These are phyloP conservation scores for Excoecaria agallocha DNA, from an alignment of 345 rosid genomes.

Conservation along the genomic window DNA sequence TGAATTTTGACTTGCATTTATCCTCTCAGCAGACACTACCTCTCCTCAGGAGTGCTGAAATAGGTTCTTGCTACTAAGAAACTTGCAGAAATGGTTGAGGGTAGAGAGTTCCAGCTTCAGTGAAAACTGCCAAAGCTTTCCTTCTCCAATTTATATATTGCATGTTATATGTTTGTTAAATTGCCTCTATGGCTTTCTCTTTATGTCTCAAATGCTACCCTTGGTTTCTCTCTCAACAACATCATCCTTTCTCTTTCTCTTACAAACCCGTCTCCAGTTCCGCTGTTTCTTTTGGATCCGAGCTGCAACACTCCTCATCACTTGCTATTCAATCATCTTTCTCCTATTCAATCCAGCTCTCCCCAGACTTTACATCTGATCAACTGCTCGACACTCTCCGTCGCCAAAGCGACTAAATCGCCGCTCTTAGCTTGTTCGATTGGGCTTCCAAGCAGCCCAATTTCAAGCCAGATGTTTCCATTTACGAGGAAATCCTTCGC, in stretches of 20 bases:
- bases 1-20: too few relatives aligned
- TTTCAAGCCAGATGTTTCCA: conserved; percentile 48
- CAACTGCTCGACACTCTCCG: conserved; percentile 81
- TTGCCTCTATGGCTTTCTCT: conserved; percentile 51
- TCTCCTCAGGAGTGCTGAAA: background rate
- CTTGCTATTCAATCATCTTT: conserved; percentile 33
- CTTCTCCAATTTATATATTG: background rate
- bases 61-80: background rate
- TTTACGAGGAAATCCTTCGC: conserved; percentile 65
- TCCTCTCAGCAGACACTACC: background rate
- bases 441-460: conserved; percentile 78
- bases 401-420: conserved; percentile 58
- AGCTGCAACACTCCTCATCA: conserved; percentile 21
- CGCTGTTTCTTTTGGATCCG: conserved; percentile 36
- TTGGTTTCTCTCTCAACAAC: conserved; percentile 36
- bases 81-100: background rate
- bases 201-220: conserved; percentile 54
- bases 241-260: conserved; percentile 27
- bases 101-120: background rate
- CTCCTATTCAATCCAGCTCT: conserved; percentile 25
- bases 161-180: conserved; percentile 15
- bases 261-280: conserved; percentile 28
- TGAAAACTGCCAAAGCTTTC: background rate
- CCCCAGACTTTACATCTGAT: conserved; percentile 55
- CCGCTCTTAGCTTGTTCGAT: conserved; percentile 59